phyloP scores from a whole-genome alignment of 2,329 filamentous ascomycete species.

The Alternaria alternata region DNA sequence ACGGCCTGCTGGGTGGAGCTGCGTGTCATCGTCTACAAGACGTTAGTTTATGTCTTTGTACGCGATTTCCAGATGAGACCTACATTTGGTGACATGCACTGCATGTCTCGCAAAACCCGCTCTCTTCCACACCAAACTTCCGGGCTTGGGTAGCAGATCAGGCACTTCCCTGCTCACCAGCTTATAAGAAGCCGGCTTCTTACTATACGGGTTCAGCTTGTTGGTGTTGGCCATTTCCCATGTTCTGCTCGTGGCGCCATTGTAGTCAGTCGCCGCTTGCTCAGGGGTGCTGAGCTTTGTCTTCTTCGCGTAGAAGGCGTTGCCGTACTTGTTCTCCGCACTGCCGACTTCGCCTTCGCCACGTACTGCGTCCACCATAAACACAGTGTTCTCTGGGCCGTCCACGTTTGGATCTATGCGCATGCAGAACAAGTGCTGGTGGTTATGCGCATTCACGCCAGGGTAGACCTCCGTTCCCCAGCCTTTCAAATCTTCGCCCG shows the following conservation, averaged over 20 bases:
- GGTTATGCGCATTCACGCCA: conserved; percentile 92
- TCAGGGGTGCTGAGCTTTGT: conserved; percentile 77
- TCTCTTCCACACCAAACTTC: conserved; percentile 85
- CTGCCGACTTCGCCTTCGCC: conserved; percentile 80
- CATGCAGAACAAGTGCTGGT: conserved; percentile 93
- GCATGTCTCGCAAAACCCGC: conserved; percentile 88
- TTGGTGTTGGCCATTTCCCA: conserved; percentile 92
- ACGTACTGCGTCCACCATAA: conserved; percentile 78
- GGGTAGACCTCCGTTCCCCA: conserved; percentile 95
- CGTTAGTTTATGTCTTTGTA: conserved; percentile 12
- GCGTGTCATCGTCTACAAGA: conserved; percentile 73
- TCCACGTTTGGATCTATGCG: conserved; percentile 89
- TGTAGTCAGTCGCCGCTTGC: conserved; percentile 78
- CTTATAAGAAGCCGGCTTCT: conserved; percentile 87
- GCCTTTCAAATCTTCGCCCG: conserved; percentile 80
- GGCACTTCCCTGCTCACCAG: conserved; percentile 88
- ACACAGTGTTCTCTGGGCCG: conserved; percentile 83
- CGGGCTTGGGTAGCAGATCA: conserved; percentile 78
- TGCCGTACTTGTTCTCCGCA: conserved; percentile 84
- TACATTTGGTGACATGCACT: conserved; percentile 89
- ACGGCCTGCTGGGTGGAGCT: conserved; percentile 84
- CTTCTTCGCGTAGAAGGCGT: conserved; percentile 86
- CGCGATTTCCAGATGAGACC: conserved; percentile 43
- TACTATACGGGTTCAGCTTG: conserved; percentile 84
- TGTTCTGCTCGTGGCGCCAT: conserved; percentile 78